Conservation (phyloP, 768 basidiomycete genomes). For the Auricularia cornea region DNA sequence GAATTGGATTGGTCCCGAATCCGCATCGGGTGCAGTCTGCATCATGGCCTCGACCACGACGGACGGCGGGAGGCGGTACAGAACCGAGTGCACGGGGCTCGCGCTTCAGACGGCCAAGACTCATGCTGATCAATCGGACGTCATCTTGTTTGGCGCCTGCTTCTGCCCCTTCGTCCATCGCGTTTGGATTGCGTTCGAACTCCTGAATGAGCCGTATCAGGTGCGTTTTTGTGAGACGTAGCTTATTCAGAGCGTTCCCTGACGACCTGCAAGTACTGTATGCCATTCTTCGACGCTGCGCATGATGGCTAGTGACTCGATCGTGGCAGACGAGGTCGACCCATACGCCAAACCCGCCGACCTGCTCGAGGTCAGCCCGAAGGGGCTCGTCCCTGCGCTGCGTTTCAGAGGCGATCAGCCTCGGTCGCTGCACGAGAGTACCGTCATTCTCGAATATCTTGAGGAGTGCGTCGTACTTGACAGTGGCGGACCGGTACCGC, state of each 20-base stretch:
- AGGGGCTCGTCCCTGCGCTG: slow-evolving; percentile 70
- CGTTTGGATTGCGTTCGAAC: slow-evolving; percentile 69
- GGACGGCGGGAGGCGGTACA: slow-evolving; percentile 35
- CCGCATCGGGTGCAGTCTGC: no score
- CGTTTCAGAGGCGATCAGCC: slow-evolving; percentile 48
- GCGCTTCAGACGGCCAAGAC: slow-evolving; percentile 50
- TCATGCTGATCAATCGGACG: slow-evolving; percentile 40
- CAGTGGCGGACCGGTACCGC: no score
- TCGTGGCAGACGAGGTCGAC: slow-evolving; percentile 61
- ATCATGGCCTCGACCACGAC: slow-evolving; percentile 3
- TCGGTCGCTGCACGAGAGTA: slow-evolving; percentile 67
- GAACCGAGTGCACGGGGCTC: slow-evolving; percentile 34
- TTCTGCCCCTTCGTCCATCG: slow-evolving; percentile 82
- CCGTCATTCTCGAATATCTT: slow-evolving; percentile 68
- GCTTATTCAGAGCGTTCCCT: slow-evolving; percentile 8
- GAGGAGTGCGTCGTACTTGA: slow-evolving; percentile 50
- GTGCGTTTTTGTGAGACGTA: slow-evolving; percentile 31
- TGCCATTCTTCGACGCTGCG: slow-evolving; percentile 5
- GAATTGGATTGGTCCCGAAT: no score
- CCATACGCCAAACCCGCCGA: slow-evolving; percentile 77
- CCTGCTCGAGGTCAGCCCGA: slow-evolving; percentile 72
- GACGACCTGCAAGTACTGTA: neutral
- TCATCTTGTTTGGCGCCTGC: slow-evolving; percentile 63
- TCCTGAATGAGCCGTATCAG: slow-evolving; percentile 61
- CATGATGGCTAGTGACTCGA: neutral